These are phyloP conservation scores for Oryza longistaminata DNA, from an alignment of 176 grass and related monocot species.

Conservation along the genomic window DNA sequence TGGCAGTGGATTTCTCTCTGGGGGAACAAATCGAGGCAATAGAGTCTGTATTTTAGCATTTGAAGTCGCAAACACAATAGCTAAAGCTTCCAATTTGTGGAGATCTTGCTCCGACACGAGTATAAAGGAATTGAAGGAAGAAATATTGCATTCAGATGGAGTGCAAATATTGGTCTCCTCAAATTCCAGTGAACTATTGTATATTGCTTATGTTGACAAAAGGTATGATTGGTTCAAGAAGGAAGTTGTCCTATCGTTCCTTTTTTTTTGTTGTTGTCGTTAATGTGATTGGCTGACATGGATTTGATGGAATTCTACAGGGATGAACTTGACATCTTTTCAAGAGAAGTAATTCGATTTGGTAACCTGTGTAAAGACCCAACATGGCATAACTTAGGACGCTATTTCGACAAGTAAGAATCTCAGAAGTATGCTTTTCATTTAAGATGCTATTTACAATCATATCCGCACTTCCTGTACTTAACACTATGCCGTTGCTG, in stretches of 20 bases:
- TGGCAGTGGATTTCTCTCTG: slow-evolving; percentile 77
- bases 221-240: slow-evolving; percentile 52
- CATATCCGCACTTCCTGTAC: slow-evolving; percentile 26
- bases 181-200: slow-evolving; percentile 62
- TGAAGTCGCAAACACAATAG: slow-evolving; percentile 95
- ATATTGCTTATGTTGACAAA: slow-evolving; percentile 83
- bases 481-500: slow-evolving; percentile 28
- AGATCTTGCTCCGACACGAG: slow-evolving; percentile 78
- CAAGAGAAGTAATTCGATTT: slow-evolving; percentile 92
- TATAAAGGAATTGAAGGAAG: slow-evolving; percentile 73
- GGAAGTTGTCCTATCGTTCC: not conserved
- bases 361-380: slow-evolving; percentile 93
- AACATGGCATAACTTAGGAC: slow-evolving; percentile 88
- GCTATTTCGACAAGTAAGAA: slow-evolving; percentile 85
- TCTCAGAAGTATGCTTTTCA: slow-evolving; percentile 44
- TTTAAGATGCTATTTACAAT: not conserved
- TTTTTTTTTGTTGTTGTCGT: not conserved
- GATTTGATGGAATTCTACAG: slow-evolving; percentile 50
- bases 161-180: slow-evolving; percentile 67
- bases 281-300: slow-evolving; percentile 20
- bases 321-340: slow-evolving; percentile 82
- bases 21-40: slow-evolving; percentile 62
- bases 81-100: slow-evolving; percentile 74
- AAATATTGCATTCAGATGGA: slow-evolving; percentile 83
- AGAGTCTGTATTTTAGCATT: slow-evolving; percentile 81